These are phyloP conservation scores for Zygoascus ofunaensis DNA, from an alignment of 805 yeast genomes.

Conservation along the genomic window DNA sequence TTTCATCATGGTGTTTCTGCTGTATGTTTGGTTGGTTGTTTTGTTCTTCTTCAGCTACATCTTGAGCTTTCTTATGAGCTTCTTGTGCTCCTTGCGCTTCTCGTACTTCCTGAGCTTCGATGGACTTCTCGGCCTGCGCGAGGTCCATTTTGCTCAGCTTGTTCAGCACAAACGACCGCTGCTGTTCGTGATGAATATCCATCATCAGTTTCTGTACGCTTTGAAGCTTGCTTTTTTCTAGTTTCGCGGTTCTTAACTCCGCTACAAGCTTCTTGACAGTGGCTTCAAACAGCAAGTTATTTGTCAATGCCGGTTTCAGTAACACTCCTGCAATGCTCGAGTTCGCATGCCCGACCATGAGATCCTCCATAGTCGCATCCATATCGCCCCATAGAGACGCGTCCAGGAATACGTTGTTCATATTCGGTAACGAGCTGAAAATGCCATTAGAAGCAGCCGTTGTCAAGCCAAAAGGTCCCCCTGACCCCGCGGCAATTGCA, in stretches of 20 bases:
- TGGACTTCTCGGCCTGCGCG: neutral
- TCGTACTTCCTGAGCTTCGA: too few relatives aligned
- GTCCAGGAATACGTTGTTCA: conserved; percentile 13
- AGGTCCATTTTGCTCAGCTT: conserved; percentile 9
- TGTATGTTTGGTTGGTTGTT: too few relatives aligned
- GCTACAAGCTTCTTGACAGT: conserved; percentile 28
- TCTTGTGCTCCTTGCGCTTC: too few relatives aligned
- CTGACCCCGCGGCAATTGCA: neutral
- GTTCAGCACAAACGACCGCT: conserved; percentile 10
- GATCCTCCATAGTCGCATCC: conserved; percentile 25
- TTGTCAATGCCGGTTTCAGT: conserved; percentile 24
- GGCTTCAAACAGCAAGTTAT: conserved; percentile 25
- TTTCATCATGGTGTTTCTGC: conserved; percentile 1
- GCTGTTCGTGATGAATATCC: conserved; percentile 22
- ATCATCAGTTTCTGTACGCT: conserved; percentile 23
- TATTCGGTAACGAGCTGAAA: neutral
- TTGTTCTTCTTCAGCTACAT: neutral
- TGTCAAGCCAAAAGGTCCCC: too few relatives aligned
- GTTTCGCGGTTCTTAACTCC: conserved; percentile 26
- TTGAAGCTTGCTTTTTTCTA: conserved; percentile 28
- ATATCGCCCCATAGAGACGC: conserved; percentile 30
- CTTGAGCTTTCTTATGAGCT: conserved; percentile 2
- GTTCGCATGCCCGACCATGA: conserved; percentile 28
- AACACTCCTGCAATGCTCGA: conserved; percentile 28
- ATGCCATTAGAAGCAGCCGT: neutral